These are phyloP conservation scores for Smittium culicis DNA, from an alignment of 371 early-diverging fungal genomes.

Conservation along the genomic window DNA sequence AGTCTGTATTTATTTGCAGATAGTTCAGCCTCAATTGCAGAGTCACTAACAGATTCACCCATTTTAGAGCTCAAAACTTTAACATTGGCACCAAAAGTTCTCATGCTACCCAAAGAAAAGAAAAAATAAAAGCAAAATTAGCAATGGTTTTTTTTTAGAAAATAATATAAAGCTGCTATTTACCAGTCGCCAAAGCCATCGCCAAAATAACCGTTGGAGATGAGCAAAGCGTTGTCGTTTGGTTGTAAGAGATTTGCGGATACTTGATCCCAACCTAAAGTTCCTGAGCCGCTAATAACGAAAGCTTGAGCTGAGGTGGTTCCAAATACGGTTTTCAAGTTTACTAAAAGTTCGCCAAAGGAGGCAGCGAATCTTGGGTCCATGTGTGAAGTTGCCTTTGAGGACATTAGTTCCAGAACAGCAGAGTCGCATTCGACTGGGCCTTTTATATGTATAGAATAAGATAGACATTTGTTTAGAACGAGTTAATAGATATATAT, in stretches of 20 bases:
- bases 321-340: slow-evolving; percentile 63
- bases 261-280: slow-evolving; percentile 89
- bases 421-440: slow-evolving; percentile 88
- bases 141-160: background rate
- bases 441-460: too few relatives aligned
- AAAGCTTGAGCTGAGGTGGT: slow-evolving; percentile 84
- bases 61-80: slow-evolving; percentile 51
- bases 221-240: slow-evolving; percentile 74
- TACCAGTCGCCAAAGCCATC: slow-evolving; percentile 77
- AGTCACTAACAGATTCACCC: slow-evolving; percentile 44
- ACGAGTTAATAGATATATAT: too few relatives aligned
- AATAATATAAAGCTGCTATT: too few relatives aligned
- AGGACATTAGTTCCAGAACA: slow-evolving; percentile 74
- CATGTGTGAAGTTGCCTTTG: slow-evolving; percentile 85
- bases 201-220: slow-evolving; percentile 91
- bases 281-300: slow-evolving; percentile 85
- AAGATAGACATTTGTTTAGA: too few relatives aligned
- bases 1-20: slow-evolving; percentile 56
- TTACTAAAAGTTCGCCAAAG: slow-evolving; percentile 75
- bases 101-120: slow-evolving; percentile 44
- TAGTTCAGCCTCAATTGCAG: slow-evolving; percentile 38
- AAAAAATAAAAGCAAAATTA: background rate
- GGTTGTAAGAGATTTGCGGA: slow-evolving; percentile 80
- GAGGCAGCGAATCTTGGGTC: slow-evolving; percentile 75
- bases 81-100: slow-evolving; percentile 75